Percentiles rank a stretch among this genome's conserved stretches.
These are phyloP conservation scores for Phoenix dactylifera DNA, from an alignment of 176 grass and related monocot species.

Conservation along the genomic window DNA sequence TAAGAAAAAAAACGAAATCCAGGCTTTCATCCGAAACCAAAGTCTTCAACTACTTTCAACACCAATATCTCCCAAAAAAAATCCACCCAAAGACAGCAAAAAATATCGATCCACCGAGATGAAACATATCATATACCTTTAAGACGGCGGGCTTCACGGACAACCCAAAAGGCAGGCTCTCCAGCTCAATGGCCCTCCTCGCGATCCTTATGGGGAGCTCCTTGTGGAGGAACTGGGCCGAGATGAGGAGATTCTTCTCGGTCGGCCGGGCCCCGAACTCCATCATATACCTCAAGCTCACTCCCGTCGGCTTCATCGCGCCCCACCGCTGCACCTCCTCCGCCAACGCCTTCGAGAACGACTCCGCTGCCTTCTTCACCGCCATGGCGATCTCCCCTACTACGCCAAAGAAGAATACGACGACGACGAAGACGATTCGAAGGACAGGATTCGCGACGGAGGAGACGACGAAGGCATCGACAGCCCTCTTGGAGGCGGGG, in stretches of 20 bases:
- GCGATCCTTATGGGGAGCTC: constrained; percentile 83
- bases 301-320: constrained; percentile 85
- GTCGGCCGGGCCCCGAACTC: constrained; percentile 81
- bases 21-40: too few relatives aligned
- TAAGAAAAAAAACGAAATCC: too few relatives aligned
- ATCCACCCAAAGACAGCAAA: background rate
- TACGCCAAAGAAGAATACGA: too few relatives aligned
- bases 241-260: constrained; percentile 57
- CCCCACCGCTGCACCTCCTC: constrained; percentile 83
- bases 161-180: constrained; percentile 61
- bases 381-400: background rate
- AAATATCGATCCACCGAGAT: background rate
- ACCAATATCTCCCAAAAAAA: background rate
- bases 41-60: too few relatives aligned
- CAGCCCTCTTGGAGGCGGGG: background rate
- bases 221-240: constrained; percentile 84
- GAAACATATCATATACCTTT: constrained; percentile 34
- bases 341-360: constrained; percentile 44
- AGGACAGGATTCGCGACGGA: too few relatives aligned
- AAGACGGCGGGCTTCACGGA: constrained; percentile 64
- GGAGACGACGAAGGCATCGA: too few relatives aligned
- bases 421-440: too few relatives aligned
- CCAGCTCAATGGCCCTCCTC: constrained; percentile 63
- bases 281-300: constrained; percentile 92
- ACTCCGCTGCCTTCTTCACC: constrained; percentile 49